Evolutionary conservation across 2,329 filamentous ascomycete genomes (phyloP).

Genomic region (Pestalotiopsis sp.): DNA sequence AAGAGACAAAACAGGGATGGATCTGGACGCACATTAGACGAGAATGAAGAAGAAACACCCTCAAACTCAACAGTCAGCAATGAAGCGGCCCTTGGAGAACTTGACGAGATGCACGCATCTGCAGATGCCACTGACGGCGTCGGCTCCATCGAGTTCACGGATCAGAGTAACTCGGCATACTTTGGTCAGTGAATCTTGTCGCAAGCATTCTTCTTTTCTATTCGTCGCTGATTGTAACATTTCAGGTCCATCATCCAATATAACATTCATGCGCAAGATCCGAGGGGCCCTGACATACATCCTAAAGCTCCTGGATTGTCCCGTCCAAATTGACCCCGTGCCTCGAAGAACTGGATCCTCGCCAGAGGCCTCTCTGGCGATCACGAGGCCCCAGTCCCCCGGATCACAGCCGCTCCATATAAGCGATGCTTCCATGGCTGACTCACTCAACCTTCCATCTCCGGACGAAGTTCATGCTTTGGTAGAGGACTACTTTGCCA

Average conservation of each 20-base stretch:
- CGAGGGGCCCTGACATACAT: background rate
- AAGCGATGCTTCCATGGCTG: background rate
- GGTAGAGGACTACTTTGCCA: background rate
- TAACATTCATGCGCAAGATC: constrained; percentile 6
- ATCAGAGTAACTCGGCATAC: constrained; percentile 5
- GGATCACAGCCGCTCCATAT: background rate
- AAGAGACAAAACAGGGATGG: background rate
- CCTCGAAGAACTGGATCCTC: background rate
- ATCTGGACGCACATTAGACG: background rate
- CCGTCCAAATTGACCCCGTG: background rate
- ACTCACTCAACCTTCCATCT: background rate
- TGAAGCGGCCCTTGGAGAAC: background rate
- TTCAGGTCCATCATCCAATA: constrained; percentile 10
- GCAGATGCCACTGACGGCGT: constrained; percentile 11
- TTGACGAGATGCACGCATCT: background rate
- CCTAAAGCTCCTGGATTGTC: background rate
- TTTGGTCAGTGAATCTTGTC: constrained; percentile 2
- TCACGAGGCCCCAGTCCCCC: constrained; percentile 6
- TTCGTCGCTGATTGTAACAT: background rate
- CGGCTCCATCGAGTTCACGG: constrained; percentile 12
- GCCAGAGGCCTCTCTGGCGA: background rate
- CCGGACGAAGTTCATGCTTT: background rate
- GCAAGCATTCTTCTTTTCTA: background rate
- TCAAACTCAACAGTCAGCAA: background rate
- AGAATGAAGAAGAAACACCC: background rate